Percentiles rank a stretch among this genome's conserved stretches.
Conservation (phyloP, 2,329 filamentous ascomycete species). For the Parafenestella ontariensis region DNA sequence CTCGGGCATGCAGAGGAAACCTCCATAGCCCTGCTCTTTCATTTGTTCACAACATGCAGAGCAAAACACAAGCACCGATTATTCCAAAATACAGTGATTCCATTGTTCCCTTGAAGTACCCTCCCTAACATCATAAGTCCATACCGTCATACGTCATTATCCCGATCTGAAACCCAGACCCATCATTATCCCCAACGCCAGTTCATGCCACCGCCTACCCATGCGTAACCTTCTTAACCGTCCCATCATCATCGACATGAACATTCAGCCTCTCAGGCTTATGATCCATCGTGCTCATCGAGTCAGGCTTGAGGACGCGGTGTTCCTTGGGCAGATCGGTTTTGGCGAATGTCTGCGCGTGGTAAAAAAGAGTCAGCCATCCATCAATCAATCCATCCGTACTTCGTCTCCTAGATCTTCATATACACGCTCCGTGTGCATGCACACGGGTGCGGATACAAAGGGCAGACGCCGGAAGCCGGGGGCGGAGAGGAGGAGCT, state of each 20-base stretch:
- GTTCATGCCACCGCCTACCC: constrained; percentile 40
- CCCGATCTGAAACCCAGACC: no score
- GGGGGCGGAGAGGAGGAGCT: neutral
- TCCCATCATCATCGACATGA: constrained; percentile 57
- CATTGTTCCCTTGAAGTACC: neutral
- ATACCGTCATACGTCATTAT: neutral
- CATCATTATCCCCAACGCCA: neutral
- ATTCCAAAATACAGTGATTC: neutral
- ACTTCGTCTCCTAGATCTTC: no score
- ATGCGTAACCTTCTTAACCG: constrained; percentile 56
- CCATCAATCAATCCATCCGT: neutral
- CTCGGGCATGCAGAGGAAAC: neutral
- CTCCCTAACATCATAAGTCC: neutral
- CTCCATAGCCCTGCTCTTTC: neutral
- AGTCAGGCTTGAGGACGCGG: constrained; percentile 55
- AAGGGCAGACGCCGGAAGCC: neutral
- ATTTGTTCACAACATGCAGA: neutral
- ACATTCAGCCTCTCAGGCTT: constrained; percentile 59
- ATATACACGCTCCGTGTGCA: no score
- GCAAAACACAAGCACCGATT: neutral
- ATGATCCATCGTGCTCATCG: constrained; percentile 56
- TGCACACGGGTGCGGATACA: neutral
- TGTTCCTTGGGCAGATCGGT: constrained; percentile 57
- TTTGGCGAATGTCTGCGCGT: constrained; percentile 58
- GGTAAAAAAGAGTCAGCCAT: neutral